Evolutionary conservation across 1,139 yeast species (phyloP).

Genomic region (Suhomyces anneliseae): DNA sequence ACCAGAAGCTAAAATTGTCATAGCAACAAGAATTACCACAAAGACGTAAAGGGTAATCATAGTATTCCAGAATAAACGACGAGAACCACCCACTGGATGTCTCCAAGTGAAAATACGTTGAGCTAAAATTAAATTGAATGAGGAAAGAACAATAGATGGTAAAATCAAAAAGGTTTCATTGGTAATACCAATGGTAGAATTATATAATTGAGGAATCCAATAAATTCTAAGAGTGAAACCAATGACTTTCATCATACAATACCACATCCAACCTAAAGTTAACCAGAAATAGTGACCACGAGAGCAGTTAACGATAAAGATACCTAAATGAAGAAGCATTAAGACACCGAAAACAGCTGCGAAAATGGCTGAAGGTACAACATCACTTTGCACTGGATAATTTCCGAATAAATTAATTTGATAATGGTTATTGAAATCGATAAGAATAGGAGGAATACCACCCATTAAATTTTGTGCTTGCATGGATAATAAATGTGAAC

Average conservation of each 20-base stretch:
- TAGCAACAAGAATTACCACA: conserved; percentile 31
- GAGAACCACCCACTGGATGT: conserved; percentile 48
- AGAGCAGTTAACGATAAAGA: conserved; percentile 31
- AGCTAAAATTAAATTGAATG: conserved; percentile 41
- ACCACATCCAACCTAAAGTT: conserved; percentile 33
- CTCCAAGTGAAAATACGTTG: conserved; percentile 49
- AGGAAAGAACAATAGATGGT: conserved; percentile 34
- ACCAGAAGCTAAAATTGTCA: conserved; percentile 36
- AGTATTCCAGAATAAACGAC: conserved; percentile 35
- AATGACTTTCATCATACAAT: conserved; percentile 28
- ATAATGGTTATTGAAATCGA: conserved; percentile 19
- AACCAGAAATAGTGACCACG: conserved; percentile 40
- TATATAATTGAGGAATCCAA: conserved; percentile 31
- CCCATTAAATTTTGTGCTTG: conserved; percentile 27
- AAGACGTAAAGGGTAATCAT: conserved; percentile 35
- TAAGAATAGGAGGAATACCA: conserved; percentile 22
- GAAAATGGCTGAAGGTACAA: conserved; percentile 34
- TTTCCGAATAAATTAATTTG: conserved; percentile 37
- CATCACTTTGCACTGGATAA: conserved; percentile 31
- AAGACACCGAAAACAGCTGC: conserved; percentile 30
- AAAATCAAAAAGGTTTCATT: conserved; percentile 36
- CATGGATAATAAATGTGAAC: conserved; percentile 18
- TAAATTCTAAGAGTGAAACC: conserved; percentile 34
- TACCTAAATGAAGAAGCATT: conserved; percentile 24
- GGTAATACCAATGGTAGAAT: conserved; percentile 30